Evolutionary conservation across 495 filamentous ascomycete species (phyloP).

Genomic region (Trichoderma asperelloides): DNA sequence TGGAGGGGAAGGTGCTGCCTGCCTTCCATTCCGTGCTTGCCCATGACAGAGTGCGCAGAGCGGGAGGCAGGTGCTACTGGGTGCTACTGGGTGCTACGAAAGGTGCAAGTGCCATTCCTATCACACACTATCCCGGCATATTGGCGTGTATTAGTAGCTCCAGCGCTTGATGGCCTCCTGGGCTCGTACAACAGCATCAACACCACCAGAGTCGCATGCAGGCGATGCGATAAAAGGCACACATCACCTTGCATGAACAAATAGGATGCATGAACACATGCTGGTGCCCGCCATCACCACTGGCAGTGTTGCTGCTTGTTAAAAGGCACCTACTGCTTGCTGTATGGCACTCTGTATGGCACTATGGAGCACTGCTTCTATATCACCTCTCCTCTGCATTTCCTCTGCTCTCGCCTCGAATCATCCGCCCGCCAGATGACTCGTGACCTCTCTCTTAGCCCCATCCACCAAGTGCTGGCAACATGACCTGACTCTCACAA

Average conservation of each 20-base stretch:
- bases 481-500: constrained; percentile 1
- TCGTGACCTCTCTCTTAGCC: neutral
- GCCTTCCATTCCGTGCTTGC: neutral
- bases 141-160: neutral
- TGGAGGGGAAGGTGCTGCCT: constrained; percentile 8
- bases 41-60: neutral
- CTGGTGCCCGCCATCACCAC: neutral
- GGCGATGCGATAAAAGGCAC: neutral
- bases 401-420: neutral
- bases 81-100: too few relatives aligned
- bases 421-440: neutral
- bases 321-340: too few relatives aligned
- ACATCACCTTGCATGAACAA: neutral
- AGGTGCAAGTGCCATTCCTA: too few relatives aligned
- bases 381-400: neutral
- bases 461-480: neutral
- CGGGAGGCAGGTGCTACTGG: too few relatives aligned
- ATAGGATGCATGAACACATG: neutral
- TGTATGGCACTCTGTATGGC: too few relatives aligned
- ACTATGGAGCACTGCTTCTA: neutral
- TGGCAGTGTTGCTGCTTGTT: too few relatives aligned
- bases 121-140: too few relatives aligned
- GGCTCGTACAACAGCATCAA: neutral
- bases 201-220: neutral
- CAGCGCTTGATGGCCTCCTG: neutral